phyloP scores from a whole-genome alignment of 2,329 filamentous ascomycete genomes.

The Colletotrichum camelliae region DNA sequence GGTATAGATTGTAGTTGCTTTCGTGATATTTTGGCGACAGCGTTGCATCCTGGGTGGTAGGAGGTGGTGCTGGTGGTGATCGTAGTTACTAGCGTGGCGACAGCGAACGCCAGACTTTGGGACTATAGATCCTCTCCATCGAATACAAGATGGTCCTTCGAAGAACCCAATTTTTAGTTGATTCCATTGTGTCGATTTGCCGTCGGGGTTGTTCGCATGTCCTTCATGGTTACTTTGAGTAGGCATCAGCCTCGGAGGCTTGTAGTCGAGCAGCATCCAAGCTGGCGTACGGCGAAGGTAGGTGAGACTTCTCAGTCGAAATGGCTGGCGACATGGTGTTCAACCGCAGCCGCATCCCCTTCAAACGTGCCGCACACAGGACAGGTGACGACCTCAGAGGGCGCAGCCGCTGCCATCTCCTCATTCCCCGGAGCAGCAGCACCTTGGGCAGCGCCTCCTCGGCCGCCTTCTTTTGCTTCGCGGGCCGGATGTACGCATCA shows the following conservation, averaged over 20 bases:
- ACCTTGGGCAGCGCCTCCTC: neutral
- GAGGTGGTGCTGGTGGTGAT: neutral
- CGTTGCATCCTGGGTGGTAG: neutral
- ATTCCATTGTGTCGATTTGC: neutral
- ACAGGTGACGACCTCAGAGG: slow-evolving; percentile 46
- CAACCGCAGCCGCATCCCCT: slow-evolving; percentile 72
- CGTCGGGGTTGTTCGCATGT: neutral
- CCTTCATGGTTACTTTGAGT: fast-evolving
- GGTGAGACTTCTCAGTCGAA: slow-evolving; percentile 38
- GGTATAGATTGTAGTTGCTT: slow-evolving; percentile 49
- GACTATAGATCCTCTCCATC: neutral
- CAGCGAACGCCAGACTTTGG: neutral
- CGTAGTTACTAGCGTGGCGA: neutral
- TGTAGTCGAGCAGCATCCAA: fast-evolving
- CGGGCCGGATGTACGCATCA: slow-evolving; percentile 52
- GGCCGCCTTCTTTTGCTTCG: neutral
- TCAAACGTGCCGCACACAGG: slow-evolving; percentile 71
- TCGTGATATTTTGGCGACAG: neutral
- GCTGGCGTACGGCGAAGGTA: fast-evolving
- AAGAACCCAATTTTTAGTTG: too few species aligned
- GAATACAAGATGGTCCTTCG: neutral
- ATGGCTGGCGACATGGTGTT: slow-evolving; percentile 68
- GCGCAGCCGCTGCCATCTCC: neutral
- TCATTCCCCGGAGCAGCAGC: neutral
- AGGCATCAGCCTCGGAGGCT: neutral